Evolutionary conservation across 805 yeast species (phyloP), one percentile per base, ranked within the genome.

Genomic region (Candida patagonica): DNA sequence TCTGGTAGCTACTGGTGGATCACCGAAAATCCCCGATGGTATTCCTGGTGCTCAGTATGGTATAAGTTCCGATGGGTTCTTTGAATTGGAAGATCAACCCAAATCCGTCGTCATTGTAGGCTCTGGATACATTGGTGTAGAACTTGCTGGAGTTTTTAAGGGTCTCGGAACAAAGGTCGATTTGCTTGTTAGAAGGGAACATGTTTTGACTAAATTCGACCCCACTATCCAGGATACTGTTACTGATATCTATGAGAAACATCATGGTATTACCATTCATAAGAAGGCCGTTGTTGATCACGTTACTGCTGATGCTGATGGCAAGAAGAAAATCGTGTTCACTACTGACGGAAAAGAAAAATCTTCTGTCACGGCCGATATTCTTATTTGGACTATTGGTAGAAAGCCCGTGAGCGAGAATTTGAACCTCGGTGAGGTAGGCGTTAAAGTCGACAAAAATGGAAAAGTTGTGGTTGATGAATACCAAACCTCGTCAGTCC

Each of bases 61-160:
- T 43, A 79, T 76, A 45, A 77, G 81, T 39, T 85, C 96, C 16
- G 95, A 92, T 60, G 95, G 95, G 0, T 92, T 92, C 60, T 92
- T 92, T 57, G 74, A 73, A 47, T 68, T 92, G 49, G 79, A 73
- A 44, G 56, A 65, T 36, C 96, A 88, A 64, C 98, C 99, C 38
- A 80, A 86, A 62, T 72, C 78, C 36, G 97, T 89, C 22, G 97
- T 94, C 1, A 71, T 92, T 45, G 95, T 92, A 9, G 99, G 99
- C 52, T 96, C 96, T 27, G 99, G 99, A 32, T 92, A 92, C 66
- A 92, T 92, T 59, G 97, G 95, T 42, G 81, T 87, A 35, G 99
- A 92, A 67, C 73, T 92, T 38, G 82, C 96, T 5, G 98, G 98
- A 47, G 87, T 92, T 33, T 89, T 92, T 76, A 73, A 83, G 49